Percentiles rank a stretch among this genome's conserved stretches.
Evolutionary conservation across 768 basidiomycete species (phyloP).

Genomic region (Russula olivacea): DNA sequence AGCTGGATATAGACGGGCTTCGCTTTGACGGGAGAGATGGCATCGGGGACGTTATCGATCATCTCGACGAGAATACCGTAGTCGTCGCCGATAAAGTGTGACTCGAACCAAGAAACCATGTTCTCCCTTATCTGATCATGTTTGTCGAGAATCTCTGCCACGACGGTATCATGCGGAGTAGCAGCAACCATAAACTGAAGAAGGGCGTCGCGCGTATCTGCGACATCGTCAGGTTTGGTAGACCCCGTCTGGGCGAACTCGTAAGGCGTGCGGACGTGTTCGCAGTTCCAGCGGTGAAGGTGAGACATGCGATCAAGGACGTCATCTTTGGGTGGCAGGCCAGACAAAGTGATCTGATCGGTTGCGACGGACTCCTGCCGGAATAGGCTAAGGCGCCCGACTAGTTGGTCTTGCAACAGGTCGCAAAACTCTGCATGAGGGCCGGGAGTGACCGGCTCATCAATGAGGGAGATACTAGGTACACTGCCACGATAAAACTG

Average conservation of each 20-base stretch:
- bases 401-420: constrained; percentile 37
- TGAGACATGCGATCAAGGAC: constrained; percentile 38
- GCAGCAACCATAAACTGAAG: constrained; percentile 77
- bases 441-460: constrained; percentile 27
- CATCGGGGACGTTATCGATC: constrained; percentile 62
- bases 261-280: constrained; percentile 39
- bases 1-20: constrained; percentile 78
- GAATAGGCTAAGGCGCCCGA: constrained; percentile 30
- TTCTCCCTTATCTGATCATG: constrained; percentile 46
- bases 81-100: constrained; percentile 43
- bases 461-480: constrained; percentile 35
- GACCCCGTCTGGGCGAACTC: constrained; percentile 30
- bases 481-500: constrained; percentile 72
- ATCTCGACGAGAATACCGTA: constrained; percentile 38
- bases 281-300: constrained; percentile 54
- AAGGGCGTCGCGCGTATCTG: constrained; percentile 50
- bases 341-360: constrained; percentile 35
- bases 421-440: constrained; percentile 53
- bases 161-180: constrained; percentile 46
- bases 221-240: constrained; percentile 10
- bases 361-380: constrained; percentile 27
- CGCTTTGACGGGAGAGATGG: constrained; percentile 77
- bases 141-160: constrained; percentile 44
- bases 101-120: constrained; percentile 42
- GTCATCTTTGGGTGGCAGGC: constrained; percentile 25